phyloP scores from a whole-genome alignment of 2,329 filamentous ascomycete species.

The Atkinsonella texensis region DNA sequence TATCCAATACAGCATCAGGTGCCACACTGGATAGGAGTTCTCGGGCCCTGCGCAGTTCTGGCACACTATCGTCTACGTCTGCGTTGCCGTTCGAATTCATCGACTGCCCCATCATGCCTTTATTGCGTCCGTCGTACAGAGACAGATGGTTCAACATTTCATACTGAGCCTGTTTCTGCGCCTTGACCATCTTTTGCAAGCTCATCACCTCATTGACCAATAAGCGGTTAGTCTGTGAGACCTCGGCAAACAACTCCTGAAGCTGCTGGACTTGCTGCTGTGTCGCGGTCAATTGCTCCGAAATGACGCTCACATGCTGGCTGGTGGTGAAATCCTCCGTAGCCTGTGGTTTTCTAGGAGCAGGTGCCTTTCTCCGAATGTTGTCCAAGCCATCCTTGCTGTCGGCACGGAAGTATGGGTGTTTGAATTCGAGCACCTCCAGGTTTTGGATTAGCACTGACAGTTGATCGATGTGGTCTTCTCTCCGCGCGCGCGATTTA shows the following conservation, averaged over 20 bases:
- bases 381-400: conserved; percentile 96
- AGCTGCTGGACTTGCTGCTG: conserved; percentile 85
- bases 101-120: conserved; percentile 20
- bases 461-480: conserved; percentile 6
- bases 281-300: conserved; percentile 76
- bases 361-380: conserved; percentile 88
- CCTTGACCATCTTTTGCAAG: conserved; percentile 47
- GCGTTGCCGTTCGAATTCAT: conserved; percentile 25
- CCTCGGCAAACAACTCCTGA: conserved; percentile 72
- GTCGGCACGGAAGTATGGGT: conserved; percentile 89
- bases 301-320: conserved; percentile 81
- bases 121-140: conserved; percentile 31
- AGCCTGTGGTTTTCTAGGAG: conserved; percentile 62
- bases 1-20: conserved; percentile 39
- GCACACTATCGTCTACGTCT: conserved; percentile 36
- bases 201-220: conserved; percentile 50
- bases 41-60: conserved; percentile 42
- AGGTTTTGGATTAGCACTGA: conserved; percentile 5
- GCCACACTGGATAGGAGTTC: conserved; percentile 42
- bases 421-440: conserved; percentile 71
- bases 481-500: neutral
- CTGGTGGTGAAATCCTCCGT: conserved; percentile 64
- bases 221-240: conserved; percentile 50
- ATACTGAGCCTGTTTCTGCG: conserved; percentile 44
- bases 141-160: conserved; percentile 46